Evolutionary conservation across 108 stramenopile species (phyloP), one percentile per base, ranked within the genome.

Genomic region (Conticribra guillardii): DNA sequence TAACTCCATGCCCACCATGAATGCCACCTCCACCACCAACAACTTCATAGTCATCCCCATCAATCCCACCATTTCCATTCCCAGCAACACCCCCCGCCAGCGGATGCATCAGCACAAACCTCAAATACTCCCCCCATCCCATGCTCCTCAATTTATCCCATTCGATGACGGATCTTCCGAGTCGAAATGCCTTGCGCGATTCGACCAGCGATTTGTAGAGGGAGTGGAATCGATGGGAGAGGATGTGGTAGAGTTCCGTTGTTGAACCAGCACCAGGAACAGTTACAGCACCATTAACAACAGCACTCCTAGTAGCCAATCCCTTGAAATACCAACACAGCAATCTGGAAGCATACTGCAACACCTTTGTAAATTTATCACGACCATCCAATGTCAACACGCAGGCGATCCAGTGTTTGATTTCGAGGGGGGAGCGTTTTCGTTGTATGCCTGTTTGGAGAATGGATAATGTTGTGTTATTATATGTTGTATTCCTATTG

Each of bases 301-400:
- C 18, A 61, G 44, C 14, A 1, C 26, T 28, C n/a, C n/a, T n/a
- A n/a, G 56, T 45, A 14, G 58, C 55, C 46, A 80, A 62, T 9
- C 70, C 85, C 2, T 71, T 64, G 54, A 83, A 84, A 54, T 73
- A 88, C 85, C 87, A 90, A 22, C 68, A 61, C 58, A 90, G 41
- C 21, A 93, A 62, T 14, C 92, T 86, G 27, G 83, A 54, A 5
- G 62, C 18, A 54, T 93, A 93, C 56, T 90, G 89, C 37, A 93
- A 55, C 3, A 88, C 60, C 60, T 93, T 93, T 5, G 92, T 93
- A 58, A 90, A 78, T 74, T 93, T 93, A 60, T 93, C 92, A 0
- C 92, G 72, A 1, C 92, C 92, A 64, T 93, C 89, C 24, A 93
- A 69, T 22, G 92, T 90, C 11, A 93, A 63, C 3, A 82, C 73